Base-by-base conservation (phyloP, 306 rosid genomes). In the Alnus glutinosa region DNA sequence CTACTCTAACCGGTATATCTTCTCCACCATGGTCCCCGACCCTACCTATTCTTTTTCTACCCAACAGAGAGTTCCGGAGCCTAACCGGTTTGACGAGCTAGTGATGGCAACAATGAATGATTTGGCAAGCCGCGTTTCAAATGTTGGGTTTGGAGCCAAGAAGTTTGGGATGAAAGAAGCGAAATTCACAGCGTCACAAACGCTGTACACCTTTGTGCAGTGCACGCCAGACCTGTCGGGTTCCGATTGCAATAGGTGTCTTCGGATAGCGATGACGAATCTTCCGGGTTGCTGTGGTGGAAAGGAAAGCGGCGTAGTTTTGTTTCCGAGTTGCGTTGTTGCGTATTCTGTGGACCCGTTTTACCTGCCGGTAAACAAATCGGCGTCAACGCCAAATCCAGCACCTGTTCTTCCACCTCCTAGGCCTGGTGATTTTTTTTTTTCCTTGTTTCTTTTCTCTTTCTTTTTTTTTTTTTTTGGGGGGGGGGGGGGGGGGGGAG, bases 201-300 rank as follows among this genome's bases (percentile, higher is more conserved):
- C 39, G 2, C 12, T 86, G 23, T 77, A 80, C 57, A 74, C 81
- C 75, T 77, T 86, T 11, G 83, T 64, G 7, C 87, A 83, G 78
- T 86, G 89, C 63, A 83, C 83, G 18, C 87, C 85, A 1, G 85
- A 74, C 62, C 74, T 80, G 63, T 80, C 77, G 1, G 4, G 9
- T 28, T 3, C 47, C 7, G 70, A n/a, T 8, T 86, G 89, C 32
- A 32, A 61, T 6, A 2, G 14, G 18, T 83, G n/a, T 54, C 81
- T n/a, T 2, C 16, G 9, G 57, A 13, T 5, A 44, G 84, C 61
- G 23, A 32, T 15, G n/a, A 19, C 3, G 1, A 0, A 4, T 0
- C 4, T n/a, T 80, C 78, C 85, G 0, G 9, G 11, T 11, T 79
- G 77, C 74, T 80, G 78, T 39, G 2, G 15, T 34, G 77, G 77